A percentile compares a stretch with the other conserved stretches of the same genome.
phyloP scores from a whole-genome alignment of 2,329 filamentous ascomycete species.

The Sporothrix euskadiensis region DNA sequence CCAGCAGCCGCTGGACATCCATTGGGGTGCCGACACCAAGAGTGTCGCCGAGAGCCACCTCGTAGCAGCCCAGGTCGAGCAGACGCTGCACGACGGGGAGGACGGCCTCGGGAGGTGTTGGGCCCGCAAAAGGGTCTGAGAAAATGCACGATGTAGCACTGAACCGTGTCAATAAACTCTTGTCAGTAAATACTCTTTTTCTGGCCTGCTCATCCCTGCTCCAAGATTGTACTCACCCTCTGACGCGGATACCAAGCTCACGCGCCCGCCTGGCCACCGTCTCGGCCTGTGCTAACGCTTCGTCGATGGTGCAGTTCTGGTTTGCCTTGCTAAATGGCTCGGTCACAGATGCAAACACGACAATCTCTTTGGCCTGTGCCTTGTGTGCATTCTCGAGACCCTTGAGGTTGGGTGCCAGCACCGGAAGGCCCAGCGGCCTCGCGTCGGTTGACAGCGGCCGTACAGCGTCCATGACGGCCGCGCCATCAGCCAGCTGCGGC shows the following conservation, averaged over 20 bases:
- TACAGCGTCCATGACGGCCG: constrained; percentile 69
- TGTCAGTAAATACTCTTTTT: neutral
- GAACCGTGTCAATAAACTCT: neutral
- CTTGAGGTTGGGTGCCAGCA: constrained; percentile 75
- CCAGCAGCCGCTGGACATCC: constrained; percentile 55
- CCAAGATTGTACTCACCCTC: constrained; percentile 56
- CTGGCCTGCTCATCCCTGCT: neutral
- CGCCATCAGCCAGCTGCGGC: constrained; percentile 82
- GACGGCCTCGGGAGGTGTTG: constrained; percentile 62
- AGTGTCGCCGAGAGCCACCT: constrained; percentile 87
- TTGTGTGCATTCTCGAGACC: constrained; percentile 64
- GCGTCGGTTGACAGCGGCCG: constrained; percentile 55
- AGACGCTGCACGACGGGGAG: constrained; percentile 68
- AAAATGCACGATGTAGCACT: constrained; percentile 73
- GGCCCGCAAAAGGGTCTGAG: constrained; percentile 74
- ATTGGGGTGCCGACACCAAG: constrained; percentile 82
- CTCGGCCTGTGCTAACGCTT: constrained; percentile 68
- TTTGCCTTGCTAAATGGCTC: constrained; percentile 79
- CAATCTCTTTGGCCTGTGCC: constrained; percentile 40
- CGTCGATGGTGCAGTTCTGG: constrained; percentile 76
- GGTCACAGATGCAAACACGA: constrained; percentile 71
- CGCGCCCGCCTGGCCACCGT: constrained; percentile 70
- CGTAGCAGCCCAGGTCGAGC: constrained; percentile 83
- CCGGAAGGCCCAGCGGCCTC: constrained; percentile 68
- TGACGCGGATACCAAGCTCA: constrained; percentile 43